Percentiles rank a stretch among this genome's conserved stretches.
phyloP scores from a whole-genome alignment of 495 filamentous ascomycete species.

The Pyrenula massariospora region DNA sequence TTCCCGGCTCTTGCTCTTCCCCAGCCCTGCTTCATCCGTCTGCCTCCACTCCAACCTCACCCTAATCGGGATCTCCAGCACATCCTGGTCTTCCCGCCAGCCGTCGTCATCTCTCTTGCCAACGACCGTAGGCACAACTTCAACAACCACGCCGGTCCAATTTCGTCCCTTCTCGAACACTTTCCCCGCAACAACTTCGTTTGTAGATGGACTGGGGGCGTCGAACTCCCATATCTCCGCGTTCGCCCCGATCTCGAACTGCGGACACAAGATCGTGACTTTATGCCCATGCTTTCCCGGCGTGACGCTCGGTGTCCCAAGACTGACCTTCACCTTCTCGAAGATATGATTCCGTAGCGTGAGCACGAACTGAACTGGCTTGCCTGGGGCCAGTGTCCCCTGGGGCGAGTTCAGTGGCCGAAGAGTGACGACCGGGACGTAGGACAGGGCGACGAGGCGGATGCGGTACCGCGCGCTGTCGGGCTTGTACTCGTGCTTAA shows the following conservation, averaged over 20 bases:
- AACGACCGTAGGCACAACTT: slow-evolving; percentile 54
- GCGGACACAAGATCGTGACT: slow-evolving; percentile 86
- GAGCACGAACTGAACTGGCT: slow-evolving; percentile 70
- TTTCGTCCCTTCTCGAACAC: slow-evolving; percentile 93
- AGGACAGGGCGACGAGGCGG: slow-evolving; percentile 74
- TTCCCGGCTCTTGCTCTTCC: slow-evolving; percentile 27
- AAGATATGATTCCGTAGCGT: slow-evolving; percentile 91
- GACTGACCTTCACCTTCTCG: slow-evolving; percentile 72
- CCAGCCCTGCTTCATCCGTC: slow-evolving; percentile 44
- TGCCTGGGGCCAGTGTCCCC: slow-evolving; percentile 36
- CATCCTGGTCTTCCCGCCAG: slow-evolving; percentile 59
- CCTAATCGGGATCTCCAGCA: slow-evolving; percentile 92
- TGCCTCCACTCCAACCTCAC: slow-evolving; percentile 79
- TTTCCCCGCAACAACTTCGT: slow-evolving; percentile 65
- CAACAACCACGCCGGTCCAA: slow-evolving; percentile 84
- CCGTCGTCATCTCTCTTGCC: background rate
- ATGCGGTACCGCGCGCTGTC: slow-evolving; percentile 79
- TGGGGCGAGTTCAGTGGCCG: slow-evolving; percentile 38
- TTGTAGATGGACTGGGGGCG: slow-evolving; percentile 44
- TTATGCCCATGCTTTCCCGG: slow-evolving; percentile 65
- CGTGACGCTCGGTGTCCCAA: slow-evolving; percentile 73
- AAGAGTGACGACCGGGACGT: slow-evolving; percentile 70
- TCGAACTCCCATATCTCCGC: slow-evolving; percentile 88
- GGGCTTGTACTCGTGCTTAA: slow-evolving; percentile 86
- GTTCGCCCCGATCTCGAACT: slow-evolving; percentile 91